Evolutionary conservation across 257 asterid species (phyloP).

Genomic region (Voacanga thouarsii): DNA sequence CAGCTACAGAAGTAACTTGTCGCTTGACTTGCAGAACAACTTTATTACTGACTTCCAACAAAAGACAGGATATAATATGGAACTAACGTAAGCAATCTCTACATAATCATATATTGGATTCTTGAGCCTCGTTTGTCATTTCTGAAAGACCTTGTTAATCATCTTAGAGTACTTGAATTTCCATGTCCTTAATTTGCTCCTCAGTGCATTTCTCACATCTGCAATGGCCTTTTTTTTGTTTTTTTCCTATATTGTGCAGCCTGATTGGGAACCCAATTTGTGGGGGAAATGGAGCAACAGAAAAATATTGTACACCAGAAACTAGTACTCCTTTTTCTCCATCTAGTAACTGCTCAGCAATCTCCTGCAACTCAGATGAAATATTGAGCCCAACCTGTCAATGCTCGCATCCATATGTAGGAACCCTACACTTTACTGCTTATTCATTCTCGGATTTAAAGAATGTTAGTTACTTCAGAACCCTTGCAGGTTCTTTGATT

Average conservation of each 20-base stretch:
- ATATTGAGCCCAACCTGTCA: conserved; percentile 60
- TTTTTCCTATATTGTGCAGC: conserved; percentile 31
- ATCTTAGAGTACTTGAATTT: background rate
- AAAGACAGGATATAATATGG: conserved; percentile 38
- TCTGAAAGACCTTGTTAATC: background rate
- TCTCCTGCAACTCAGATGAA: conserved; percentile 44
- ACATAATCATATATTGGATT: background rate
- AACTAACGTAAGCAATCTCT: conserved; percentile 39
- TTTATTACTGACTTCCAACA: conserved; percentile 48
- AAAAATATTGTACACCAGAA: conserved; percentile 39
- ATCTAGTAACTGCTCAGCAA: conserved; percentile 35
- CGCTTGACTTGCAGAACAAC: conserved; percentile 66
- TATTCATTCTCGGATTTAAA: conserved; percentile 66
- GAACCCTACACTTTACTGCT: conserved; percentile 66
- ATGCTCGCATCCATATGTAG: conserved; percentile 71
- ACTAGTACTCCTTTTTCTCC: conserved; percentile 26
- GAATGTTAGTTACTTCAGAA: conserved; percentile 47
- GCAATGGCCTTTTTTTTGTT: background rate
- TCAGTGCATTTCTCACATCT: background rate
- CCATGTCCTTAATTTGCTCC: background rate
- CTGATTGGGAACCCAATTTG: conserved; percentile 71
- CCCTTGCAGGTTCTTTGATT: conserved; percentile 54
- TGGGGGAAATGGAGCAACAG: conserved; percentile 38
- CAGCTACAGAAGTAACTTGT: conserved; percentile 53
- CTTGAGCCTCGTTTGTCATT: background rate